Conservation (phyloP, 331 rosid species). For the Cydonia oblonga region DNA sequence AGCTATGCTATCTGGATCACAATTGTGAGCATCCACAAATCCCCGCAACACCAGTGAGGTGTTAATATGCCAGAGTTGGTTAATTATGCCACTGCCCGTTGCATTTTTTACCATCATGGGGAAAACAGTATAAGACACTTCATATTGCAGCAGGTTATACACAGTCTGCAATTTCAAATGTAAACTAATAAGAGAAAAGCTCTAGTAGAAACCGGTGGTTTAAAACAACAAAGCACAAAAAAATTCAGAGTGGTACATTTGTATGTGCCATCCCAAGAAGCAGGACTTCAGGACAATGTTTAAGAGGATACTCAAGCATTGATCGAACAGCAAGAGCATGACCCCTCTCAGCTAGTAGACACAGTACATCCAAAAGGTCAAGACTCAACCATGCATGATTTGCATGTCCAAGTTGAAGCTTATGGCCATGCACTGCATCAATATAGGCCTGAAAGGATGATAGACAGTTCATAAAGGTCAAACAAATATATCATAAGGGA, state of each 20-base stretch:
- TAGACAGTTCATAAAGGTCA: not conserved
- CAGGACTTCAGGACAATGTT: slow-evolving; percentile 80
- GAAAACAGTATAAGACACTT: slow-evolving; percentile 57
- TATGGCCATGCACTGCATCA: slow-evolving; percentile 65
- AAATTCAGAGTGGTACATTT: slow-evolving; percentile 38
- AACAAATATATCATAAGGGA: not conserved
- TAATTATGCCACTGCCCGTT: slow-evolving; percentile 46
- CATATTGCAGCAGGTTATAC: slow-evolving; percentile 79
- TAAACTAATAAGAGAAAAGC: slow-evolving; percentile 4
- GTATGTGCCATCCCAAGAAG: slow-evolving; percentile 84
- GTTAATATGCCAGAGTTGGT: slow-evolving; percentile 73
- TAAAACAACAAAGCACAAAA: not conserved
- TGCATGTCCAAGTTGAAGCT: slow-evolving; percentile 65
- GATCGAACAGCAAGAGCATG: slow-evolving; percentile 72
- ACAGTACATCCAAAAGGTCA: slow-evolving; percentile 67
- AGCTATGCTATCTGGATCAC: slow-evolving; percentile 41
- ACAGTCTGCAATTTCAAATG: slow-evolving; percentile 56
- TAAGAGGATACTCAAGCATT: slow-evolving; percentile 72
- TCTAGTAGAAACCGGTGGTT: not conserved
- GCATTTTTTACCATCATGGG: slow-evolving; percentile 55
- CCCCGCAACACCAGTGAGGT: slow-evolving; percentile 67
- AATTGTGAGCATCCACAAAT: slow-evolving; percentile 49
- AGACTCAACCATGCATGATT: slow-evolving; percentile 91
- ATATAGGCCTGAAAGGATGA: slow-evolving; percentile 41
- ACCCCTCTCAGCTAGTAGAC: slow-evolving; percentile 91